A percentile compares a stretch with the other conserved stretches of the same genome.
These are phyloP conservation scores for Oryza brachyantha DNA, from an alignment of 176 grass and related monocot species.

Conservation along the genomic window DNA sequence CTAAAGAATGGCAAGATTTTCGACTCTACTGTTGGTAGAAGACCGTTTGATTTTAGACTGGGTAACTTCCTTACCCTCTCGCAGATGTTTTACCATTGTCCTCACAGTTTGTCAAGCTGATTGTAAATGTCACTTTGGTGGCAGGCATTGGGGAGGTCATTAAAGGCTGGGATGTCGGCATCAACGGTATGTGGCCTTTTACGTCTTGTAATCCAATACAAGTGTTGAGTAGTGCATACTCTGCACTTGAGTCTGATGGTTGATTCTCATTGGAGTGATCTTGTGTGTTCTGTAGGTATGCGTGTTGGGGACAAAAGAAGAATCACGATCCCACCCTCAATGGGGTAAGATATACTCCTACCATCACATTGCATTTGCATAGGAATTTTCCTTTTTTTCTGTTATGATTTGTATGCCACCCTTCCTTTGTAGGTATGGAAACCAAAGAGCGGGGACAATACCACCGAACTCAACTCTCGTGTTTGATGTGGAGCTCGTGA, in stretches of 20 bases:
- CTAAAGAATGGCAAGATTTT: conserved; percentile 87
- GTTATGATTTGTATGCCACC: neutral
- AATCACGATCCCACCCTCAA: conserved; percentile 67
- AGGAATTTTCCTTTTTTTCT: neutral
- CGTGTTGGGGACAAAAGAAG: conserved; percentile 93
- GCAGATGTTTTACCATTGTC: neutral
- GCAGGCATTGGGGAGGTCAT: conserved; percentile 85
- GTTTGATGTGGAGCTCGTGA: conserved; percentile 81
- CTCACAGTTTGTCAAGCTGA: neutral
- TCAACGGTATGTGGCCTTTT: conserved; percentile 55
- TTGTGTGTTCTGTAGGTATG: conserved; percentile 63
- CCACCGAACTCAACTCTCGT: conserved; percentile 85
- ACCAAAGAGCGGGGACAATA: conserved; percentile 36
- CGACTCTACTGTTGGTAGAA: conserved; percentile 68
- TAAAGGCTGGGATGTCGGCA: conserved; percentile 87
- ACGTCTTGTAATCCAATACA: neutral
- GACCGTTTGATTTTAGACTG: conserved; percentile 75
- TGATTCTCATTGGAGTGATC: neutral
- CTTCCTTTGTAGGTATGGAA: conserved; percentile 60
- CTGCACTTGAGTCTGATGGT: neutral
- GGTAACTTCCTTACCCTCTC: conserved; percentile 43
- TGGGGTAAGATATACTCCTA: conserved; percentile 60
- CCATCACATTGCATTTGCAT: neutral
- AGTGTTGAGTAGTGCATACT: neutral
- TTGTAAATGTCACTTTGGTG: conserved; percentile 23